A percentile compares a stretch with the other conserved stretches of the same genome.
phyloP scores from a whole-genome alignment of 2,329 filamentous ascomycete species.

The Fusarium globosum region DNA sequence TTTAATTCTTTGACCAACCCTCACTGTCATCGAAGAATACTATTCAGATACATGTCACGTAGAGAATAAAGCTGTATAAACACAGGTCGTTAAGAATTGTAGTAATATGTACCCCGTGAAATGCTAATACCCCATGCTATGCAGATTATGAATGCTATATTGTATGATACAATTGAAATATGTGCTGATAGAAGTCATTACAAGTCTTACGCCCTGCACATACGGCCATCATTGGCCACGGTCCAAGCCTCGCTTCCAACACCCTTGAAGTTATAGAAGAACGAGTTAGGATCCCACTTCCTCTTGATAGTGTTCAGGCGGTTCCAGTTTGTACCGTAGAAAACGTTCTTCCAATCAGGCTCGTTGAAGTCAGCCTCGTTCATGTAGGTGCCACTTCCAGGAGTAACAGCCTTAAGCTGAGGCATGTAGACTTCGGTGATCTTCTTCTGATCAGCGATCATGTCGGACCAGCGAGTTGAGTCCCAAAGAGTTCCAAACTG shows the following conservation, averaged over 20 bases:
- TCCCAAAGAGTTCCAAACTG: conserved; percentile 37
- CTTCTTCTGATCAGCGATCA: conserved; percentile 47
- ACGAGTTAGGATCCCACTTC: conserved; percentile 58
- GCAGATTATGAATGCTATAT: not conserved
- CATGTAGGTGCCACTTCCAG: conserved; percentile 58
- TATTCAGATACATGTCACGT: too few relatives aligned
- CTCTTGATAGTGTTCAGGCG: conserved; percentile 58
- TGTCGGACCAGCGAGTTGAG: conserved; percentile 44
- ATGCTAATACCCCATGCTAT: not conserved
- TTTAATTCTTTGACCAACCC: not conserved
- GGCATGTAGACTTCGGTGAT: conserved; percentile 46
- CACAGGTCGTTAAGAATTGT: not conserved
- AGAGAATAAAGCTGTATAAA: too few relatives aligned
- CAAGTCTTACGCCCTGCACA: conserved; percentile 23
- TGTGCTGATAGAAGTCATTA: not conserved
- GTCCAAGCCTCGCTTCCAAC: conserved; percentile 65
- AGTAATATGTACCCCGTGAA: not conserved
- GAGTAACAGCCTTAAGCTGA: conserved; percentile 49
- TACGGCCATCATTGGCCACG: conserved; percentile 18
- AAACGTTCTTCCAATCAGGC: conserved; percentile 55
- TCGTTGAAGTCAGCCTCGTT: conserved; percentile 63
- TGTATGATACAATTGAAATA: not conserved
- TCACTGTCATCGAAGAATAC: not conserved
- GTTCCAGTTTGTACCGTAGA: conserved; percentile 60
- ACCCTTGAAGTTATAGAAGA: conserved; percentile 61